Evolutionary conservation across 1,139 yeast species (phyloP).

Genomic region (Pichia sp.): DNA sequence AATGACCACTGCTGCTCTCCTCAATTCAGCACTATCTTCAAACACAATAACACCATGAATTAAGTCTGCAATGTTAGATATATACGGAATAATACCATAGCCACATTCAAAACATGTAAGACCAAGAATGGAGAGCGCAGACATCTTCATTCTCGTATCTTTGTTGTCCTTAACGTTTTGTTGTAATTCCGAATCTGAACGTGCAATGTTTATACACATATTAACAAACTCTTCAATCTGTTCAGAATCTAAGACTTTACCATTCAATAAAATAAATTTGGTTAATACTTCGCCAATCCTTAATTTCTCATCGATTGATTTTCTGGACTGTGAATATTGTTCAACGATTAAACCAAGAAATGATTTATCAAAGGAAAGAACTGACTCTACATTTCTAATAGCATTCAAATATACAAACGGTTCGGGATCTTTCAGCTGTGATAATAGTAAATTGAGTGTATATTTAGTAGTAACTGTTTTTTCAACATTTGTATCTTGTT

Average conservation of each 20-base stretch:
- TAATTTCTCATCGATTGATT: constrained; percentile 55
- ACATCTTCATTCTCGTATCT: constrained; percentile 69
- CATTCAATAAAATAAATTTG: constrained; percentile 47
- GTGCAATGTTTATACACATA: constrained; percentile 35
- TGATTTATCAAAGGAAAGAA: constrained; percentile 36
- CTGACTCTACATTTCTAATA: constrained; percentile 65
- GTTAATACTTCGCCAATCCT: constrained; percentile 76
- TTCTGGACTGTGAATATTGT: constrained; percentile 14
- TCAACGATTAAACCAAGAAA: constrained; percentile 33
- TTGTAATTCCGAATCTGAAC: constrained; percentile 27
- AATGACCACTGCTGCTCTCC: constrained; percentile 70
- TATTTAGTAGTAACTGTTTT: constrained; percentile 44
- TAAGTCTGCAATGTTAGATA: constrained; percentile 64
- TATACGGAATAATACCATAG: constrained; percentile 36
- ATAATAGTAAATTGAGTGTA: constrained; percentile 55
- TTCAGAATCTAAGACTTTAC: constrained; percentile 36
- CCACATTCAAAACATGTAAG: constrained; percentile 43
- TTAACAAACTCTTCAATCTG: constrained; percentile 32
- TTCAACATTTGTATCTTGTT: constrained; percentile 34
- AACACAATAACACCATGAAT: constrained; percentile 64
- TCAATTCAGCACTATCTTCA: constrained; percentile 49
- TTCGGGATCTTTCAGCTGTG: constrained; percentile 69
- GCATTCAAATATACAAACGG: constrained; percentile 83
- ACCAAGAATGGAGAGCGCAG: constrained; percentile 80
- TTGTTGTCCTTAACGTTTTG: constrained; percentile 27